phyloP scores from a whole-genome alignment of 2,329 filamentous ascomycete species.

The Huntiella omanensis region DNA sequence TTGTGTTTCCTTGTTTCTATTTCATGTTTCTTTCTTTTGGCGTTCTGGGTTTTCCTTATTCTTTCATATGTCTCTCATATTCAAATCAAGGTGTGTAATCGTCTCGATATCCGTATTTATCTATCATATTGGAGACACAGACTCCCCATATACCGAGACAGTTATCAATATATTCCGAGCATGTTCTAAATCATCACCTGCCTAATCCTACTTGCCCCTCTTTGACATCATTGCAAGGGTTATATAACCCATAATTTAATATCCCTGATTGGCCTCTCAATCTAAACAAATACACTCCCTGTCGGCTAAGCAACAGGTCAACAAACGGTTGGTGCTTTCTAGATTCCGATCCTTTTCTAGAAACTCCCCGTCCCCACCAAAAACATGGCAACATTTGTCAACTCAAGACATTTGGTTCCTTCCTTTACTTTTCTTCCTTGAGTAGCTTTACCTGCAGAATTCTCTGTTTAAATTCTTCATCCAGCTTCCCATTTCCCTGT shows the following conservation, averaged over 20 bases:
- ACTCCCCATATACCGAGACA: neutral
- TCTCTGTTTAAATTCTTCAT: too few relatives aligned
- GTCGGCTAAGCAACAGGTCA: conserved; percentile 1
- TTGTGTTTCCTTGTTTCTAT: neutral
- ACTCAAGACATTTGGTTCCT: too few relatives aligned
- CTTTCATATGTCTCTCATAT: neutral
- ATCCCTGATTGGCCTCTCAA: neutral
- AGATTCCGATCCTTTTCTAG: too few relatives aligned
- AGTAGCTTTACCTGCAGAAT: too few relatives aligned
- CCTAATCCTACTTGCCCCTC: neutral
- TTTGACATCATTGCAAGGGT: neutral
- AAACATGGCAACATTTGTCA: too few relatives aligned
- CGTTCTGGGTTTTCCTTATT: neutral
- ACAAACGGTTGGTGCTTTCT: neutral
- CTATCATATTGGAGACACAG: neutral
- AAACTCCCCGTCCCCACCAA: too few relatives aligned
- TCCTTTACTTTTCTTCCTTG: too few relatives aligned
- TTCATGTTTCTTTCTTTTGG: neutral
- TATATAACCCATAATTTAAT: neutral
- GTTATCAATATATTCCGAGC: neutral
- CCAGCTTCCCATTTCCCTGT: too few relatives aligned
- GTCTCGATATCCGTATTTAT: too few relatives aligned
- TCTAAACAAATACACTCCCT: neutral
- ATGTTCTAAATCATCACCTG: neutral
- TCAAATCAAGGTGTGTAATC: too few relatives aligned